Evolutionary conservation across 257 asterid genomes (phyloP), one percentile per base, ranked within the genome.

Genomic region (Penstemon eatonii): DNA sequence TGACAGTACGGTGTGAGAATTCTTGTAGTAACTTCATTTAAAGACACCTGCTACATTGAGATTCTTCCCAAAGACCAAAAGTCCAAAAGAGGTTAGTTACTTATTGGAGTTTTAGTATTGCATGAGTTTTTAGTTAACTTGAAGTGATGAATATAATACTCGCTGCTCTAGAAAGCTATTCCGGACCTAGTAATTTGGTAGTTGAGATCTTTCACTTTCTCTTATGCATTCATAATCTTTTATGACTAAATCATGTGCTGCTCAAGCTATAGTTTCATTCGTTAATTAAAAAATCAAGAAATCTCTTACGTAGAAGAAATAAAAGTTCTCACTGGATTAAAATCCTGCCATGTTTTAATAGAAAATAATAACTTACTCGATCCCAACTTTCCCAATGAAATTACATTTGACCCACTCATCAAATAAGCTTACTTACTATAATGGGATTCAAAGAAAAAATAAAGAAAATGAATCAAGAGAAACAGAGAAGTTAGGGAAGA

Each of bases 11-110:
- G 99, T 11, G 84, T 94, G 79, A 87, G 82, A 81, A 87, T 94
- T 67, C 77, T 89, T 51, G 89, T 94, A 47, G 70, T 91, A 44
- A 94, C 99, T 57, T 94, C 99, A 60, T 94, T 86, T 74, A 94
- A 83, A 79, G 96, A 91, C 73, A 94, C 96, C 45, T 87, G 96
- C 87, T 94, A 84, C 81, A 86, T 91, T 45, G 99, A 94, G 94
- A 94, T 91, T 78, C 96, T 94, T 68, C 98, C 96, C 5, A 83
- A 81, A 77, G 78, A 65, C 67, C 91, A 86, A 47, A 89, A 89
- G 80, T 89, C 99, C 8, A 84, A 89, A 73, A 76, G 91, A 94
- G 98, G 99, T 91, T 66, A 67, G 25, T 49, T 25, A 25, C 33
- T 25, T 46, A 38, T 67, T 51, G 53, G 66, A 5, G 43, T 15